Percentiles rank a stretch among this genome's conserved stretches.
phyloP scores from a whole-genome alignment of 306 rosid genomes.

The Lithocarpus polystachyus region DNA sequence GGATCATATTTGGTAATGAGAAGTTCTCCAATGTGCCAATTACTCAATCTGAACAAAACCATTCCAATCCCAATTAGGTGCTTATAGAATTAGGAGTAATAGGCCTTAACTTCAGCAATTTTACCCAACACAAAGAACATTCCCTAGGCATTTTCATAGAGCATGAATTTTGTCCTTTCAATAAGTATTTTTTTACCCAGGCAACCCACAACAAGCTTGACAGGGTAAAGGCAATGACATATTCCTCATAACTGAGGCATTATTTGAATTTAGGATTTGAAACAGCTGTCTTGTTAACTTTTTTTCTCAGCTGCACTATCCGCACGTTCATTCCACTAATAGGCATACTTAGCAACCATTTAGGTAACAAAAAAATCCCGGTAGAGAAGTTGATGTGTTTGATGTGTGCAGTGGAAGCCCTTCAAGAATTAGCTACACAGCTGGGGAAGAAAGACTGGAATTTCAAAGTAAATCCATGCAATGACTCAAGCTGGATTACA shows the following conservation, averaged over 20 bases:
- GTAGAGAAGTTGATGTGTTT: background rate
- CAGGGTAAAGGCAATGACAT: no score
- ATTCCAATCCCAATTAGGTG: background rate
- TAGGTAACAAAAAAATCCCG: background rate
- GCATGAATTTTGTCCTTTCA: no score
- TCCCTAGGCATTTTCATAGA: no score
- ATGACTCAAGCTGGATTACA: conserved; percentile 19
- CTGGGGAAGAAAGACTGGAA: conserved; percentile 25
- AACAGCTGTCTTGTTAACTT: background rate
- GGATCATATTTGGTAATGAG: background rate
- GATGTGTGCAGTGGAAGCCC: conserved; percentile 21
- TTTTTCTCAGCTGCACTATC: background rate
- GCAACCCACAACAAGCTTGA: background rate
- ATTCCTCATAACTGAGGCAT: background rate
- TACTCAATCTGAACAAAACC: background rate
- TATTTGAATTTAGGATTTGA: background rate
- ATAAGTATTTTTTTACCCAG: no score
- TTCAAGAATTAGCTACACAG: conserved; percentile 10
- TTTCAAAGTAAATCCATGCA: conserved; percentile 26
- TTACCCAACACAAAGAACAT: no score
- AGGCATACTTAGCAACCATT: background rate
- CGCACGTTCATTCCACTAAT: background rate
- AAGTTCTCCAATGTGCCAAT: background rate
- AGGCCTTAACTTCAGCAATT: no score
- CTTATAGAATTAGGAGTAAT: background rate